A percentile compares a stretch with the other conserved stretches of the same genome.
These are phyloP conservation scores for Castanopsis chinensis DNA, from an alignment of 306 rosid species.

Conservation along the genomic window DNA sequence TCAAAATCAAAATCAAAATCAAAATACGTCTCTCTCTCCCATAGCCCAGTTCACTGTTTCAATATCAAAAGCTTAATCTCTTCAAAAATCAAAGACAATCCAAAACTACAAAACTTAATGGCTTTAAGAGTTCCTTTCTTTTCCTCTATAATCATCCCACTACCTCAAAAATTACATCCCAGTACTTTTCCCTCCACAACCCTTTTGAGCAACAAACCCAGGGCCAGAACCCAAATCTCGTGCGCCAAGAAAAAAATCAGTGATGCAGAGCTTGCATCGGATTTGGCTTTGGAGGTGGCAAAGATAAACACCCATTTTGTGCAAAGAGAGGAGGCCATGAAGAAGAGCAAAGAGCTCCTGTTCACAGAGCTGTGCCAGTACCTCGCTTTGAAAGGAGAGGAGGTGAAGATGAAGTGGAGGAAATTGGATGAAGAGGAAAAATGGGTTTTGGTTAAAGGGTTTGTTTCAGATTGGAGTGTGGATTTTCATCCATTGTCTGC, in stretches of 20 bases:
- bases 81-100: neutral
- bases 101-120: conserved; percentile 32
- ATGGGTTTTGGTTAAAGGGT: conserved; percentile 45
- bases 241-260: conserved; percentile 36
- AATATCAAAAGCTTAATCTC: neutral
- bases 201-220: conserved; percentile 17
- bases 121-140: conserved; percentile 29
- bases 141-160: conserved; percentile 5
- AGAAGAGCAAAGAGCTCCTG: conserved; percentile 62
- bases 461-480: conserved; percentile 58
- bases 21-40: too few species aligned
- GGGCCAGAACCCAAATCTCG: conserved; percentile 29
- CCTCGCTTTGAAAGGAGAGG: conserved; percentile 48
- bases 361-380: conserved; percentile 56
- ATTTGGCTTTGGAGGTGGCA: conserved; percentile 43
- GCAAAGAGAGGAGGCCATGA: conserved; percentile 64
- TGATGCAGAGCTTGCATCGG: conserved; percentile 57
- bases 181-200: conserved; percentile 1
- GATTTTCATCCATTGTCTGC: conserved; percentile 82
- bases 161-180: conserved; percentile 16
- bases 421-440: conserved; percentile 55
- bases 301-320: conserved; percentile 38
- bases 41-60: too few species aligned
- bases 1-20: too few species aligned
- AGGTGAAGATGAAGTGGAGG: conserved; percentile 52